These are phyloP conservation scores for Fusarium coicis DNA, from an alignment of 2,329 filamentous ascomycete genomes.

Conservation along the genomic window DNA sequence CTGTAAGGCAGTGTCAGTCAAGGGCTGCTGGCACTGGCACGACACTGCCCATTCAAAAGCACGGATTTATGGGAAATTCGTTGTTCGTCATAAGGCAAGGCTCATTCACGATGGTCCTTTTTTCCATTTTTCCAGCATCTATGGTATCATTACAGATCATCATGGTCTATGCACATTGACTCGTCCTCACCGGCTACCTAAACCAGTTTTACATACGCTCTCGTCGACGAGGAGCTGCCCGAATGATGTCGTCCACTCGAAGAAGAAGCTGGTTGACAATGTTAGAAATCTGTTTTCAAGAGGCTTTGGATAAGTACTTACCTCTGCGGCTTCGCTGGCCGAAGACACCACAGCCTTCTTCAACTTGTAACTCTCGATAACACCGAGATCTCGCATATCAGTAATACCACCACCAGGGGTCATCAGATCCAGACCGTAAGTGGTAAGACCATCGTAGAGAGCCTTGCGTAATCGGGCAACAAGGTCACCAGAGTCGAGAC, in stretches of 20 bases:
- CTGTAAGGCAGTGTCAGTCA: not conserved
- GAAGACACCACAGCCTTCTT: constrained; percentile 98
- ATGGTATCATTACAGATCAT: constrained; percentile 55
- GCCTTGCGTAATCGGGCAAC: constrained; percentile 91
- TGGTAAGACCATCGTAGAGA: constrained; percentile 94
- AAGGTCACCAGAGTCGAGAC: constrained; percentile 93
- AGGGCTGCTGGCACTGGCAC: constrained; percentile 15
- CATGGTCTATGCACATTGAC: constrained; percentile 46
- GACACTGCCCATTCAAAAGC: constrained; percentile 1
- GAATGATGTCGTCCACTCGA: constrained; percentile 97
- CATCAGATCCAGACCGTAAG: constrained; percentile 88
- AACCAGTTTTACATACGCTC: constrained; percentile 51
- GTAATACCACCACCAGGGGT: constrained; percentile 91
- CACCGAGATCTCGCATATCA: constrained; percentile 95
- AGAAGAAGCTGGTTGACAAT: constrained; percentile 75
- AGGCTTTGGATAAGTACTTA: constrained; percentile 57
- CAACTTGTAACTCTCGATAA: constrained; percentile 98
- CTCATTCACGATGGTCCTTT: constrained; percentile 42
- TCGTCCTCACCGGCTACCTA: constrained; percentile 35
- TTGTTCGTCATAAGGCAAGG: constrained; percentile 34
- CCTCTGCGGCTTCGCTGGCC: constrained; percentile 95
- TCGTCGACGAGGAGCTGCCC: constrained; percentile 79
- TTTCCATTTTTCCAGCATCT: constrained; percentile 47
- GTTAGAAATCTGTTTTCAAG: constrained; percentile 31
- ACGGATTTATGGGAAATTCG: not conserved